A percentile compares a stretch with the other conserved stretches of the same genome.
Conservation (phyloP, 176 grass and related monocot genomes). For the Secale cereale region DNA sequence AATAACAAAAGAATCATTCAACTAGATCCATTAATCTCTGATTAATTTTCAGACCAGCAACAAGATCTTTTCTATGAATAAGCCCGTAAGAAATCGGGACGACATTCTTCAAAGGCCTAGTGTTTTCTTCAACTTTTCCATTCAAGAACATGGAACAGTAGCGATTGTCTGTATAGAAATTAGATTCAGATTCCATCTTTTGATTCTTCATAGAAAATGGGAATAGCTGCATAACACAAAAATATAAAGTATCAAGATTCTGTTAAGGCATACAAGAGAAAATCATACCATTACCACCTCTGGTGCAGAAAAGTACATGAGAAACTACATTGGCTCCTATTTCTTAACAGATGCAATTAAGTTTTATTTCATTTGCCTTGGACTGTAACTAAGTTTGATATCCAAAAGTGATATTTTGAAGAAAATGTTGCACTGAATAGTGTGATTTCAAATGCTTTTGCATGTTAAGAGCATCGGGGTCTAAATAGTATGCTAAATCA, state of each 20-base stretch:
- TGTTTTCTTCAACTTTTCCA: slow-evolving; percentile 96
- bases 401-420: no score
- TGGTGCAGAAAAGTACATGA: neutral
- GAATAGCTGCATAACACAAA: neutral
- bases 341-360: no score
- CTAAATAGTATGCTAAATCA: neutral
- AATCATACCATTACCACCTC: neutral
- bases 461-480: neutral
- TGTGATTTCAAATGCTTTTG: slow-evolving; percentile 15
- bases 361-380: neutral
- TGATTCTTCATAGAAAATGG: neutral
- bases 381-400: neutral
- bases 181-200: slow-evolving; percentile 15
- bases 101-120: slow-evolving; percentile 80
- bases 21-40: no score
- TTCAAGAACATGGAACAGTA: slow-evolving; percentile 96
- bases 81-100: slow-evolving; percentile 82
- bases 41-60: no score
- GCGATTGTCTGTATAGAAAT: slow-evolving; percentile 68
- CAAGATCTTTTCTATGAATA: slow-evolving; percentile 57
- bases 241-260: neutral
- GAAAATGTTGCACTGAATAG: neutral
- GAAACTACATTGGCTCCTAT: neutral
- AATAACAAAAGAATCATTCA: no score
- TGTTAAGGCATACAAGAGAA: slow-evolving; percentile 8